A percentile compares a stretch with the other conserved stretches of the same genome.
Conservation (phyloP, 1,284 basidiomycete species). For the Polyporus tsugae region DNA sequence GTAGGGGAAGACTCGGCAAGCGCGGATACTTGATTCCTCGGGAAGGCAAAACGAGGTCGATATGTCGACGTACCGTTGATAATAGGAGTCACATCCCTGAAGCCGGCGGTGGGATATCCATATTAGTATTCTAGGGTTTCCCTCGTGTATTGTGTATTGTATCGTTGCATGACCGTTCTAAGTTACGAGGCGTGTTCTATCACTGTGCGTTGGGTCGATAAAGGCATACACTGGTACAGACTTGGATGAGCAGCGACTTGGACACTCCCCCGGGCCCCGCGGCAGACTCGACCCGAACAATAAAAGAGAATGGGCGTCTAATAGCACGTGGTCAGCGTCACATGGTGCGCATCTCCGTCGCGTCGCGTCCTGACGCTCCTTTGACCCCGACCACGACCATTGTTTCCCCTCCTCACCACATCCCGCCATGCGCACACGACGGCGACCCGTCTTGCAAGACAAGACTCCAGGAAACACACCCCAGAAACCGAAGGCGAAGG, state of each 20-base stretch:
- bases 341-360: not conserved
- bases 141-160: too few species aligned
- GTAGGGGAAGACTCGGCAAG: not conserved
- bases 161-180: too few species aligned
- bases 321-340: not conserved
- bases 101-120: too few species aligned
- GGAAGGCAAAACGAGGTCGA: not conserved
- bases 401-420: not conserved
- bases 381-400: constrained; percentile 8
- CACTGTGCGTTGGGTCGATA: too few species aligned
- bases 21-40: not conserved
- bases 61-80: not conserved
- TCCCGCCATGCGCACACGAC: constrained; percentile 29
- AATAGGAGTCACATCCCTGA: too few species aligned
- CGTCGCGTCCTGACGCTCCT: constrained; percentile 7
- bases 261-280: not conserved
- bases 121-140: too few species aligned
- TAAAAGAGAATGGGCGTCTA: not conserved
- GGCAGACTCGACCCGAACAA: not conserved
- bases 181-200: too few species aligned
- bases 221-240: too few species aligned
- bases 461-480: constrained; percentile 39
- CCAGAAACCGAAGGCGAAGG: constrained; percentile 26
- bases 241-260: too few species aligned
- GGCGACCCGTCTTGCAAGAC: constrained; percentile 36